phyloP scores from a whole-genome alignment of 768 basidiomycete genomes.

The Podaxis carcinomalis region DNA sequence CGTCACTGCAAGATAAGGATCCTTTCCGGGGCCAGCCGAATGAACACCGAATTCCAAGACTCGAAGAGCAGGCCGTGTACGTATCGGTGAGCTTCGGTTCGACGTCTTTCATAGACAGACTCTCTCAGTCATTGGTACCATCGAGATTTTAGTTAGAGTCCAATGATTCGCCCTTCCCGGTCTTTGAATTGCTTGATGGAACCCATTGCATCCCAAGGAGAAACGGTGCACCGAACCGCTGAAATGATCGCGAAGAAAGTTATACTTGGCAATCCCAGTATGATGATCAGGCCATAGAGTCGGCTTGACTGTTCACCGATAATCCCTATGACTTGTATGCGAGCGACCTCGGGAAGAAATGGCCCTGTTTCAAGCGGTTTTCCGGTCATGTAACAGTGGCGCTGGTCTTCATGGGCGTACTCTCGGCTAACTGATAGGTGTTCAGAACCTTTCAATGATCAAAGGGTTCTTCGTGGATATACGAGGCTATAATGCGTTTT shows the following conservation, averaged over 20 bases:
- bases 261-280: neutral
- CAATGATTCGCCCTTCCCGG: neutral
- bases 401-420: neutral
- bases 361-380: neutral
- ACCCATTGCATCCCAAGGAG: neutral
- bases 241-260: neutral
- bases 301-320: neutral
- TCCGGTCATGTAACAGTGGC: neutral
- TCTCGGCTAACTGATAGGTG: neutral
- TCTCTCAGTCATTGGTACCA: neutral
- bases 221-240: neutral
- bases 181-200: neutral
- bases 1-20: neutral
- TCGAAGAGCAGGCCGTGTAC: neutral
- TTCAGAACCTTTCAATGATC: neutral
- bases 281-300: neutral
- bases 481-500: neutral
- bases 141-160: neutral
- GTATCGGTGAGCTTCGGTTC: neutral
- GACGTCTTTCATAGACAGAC: neutral
- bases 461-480: neutral
- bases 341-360: neutral
- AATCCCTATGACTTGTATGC: neutral
- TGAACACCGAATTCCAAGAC: neutral
- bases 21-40: neutral